Percentiles rank a stretch among this genome's conserved stretches.
Evolutionary conservation across 345 rosid species (phyloP).

Genomic region (Reutealis trisperma): DNA sequence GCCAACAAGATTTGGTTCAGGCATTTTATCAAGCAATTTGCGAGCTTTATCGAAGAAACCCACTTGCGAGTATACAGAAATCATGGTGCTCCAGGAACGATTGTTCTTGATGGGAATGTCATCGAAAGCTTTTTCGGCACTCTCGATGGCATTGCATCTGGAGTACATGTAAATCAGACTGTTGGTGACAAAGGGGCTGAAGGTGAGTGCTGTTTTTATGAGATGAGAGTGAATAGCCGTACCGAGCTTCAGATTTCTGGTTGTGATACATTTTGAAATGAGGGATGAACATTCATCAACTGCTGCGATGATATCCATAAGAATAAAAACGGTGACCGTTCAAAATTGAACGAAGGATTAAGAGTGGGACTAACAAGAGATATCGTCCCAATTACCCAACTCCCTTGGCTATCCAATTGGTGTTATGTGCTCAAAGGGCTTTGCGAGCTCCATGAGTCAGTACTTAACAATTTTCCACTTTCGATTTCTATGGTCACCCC

Average conservation of each 20-base stretch:
- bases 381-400: too few species aligned
- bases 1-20: conserved; percentile 39
- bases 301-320: not conserved
- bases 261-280: conserved; percentile 31
- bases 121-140: conserved; percentile 36
- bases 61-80: conserved; percentile 6
- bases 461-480: too few species aligned
- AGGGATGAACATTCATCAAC: conserved; percentile 1
- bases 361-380: too few species aligned
- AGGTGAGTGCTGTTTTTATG: conserved; percentile 39
- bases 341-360: not conserved
- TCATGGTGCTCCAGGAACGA: conserved; percentile 41
- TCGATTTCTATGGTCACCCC: too few species aligned
- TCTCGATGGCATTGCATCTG: conserved; percentile 33
- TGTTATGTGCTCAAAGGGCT: too few species aligned
- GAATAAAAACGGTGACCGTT: not conserved
- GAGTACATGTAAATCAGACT: conserved; percentile 39
- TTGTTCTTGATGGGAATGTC: conserved; percentile 35
- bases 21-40: conserved; percentile 46
- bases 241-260: conserved; percentile 34
- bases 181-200: conserved; percentile 35
- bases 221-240: conserved; percentile 40
- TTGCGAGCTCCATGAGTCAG: too few species aligned
- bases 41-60: conserved; percentile 33
- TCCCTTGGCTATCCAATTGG: too few species aligned